These are phyloP conservation scores for Narthecium ossifragum DNA, from an alignment of 106 monocot species.

Conservation along the genomic window DNA sequence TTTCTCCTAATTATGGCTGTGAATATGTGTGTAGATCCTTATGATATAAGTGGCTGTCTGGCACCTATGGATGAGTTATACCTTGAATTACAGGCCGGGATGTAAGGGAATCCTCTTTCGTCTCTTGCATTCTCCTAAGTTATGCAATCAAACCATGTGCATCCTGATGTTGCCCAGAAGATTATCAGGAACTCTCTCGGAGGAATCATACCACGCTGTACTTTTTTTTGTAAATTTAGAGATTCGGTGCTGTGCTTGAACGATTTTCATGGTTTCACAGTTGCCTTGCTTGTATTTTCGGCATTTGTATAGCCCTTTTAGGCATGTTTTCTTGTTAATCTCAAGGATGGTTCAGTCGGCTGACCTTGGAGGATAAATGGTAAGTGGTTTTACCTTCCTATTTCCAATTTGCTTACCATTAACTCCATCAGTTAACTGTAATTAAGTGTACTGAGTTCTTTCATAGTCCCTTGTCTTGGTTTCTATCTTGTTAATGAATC, in stretches of 20 bases:
- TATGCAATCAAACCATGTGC: slow-evolving; percentile 6
- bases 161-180: slow-evolving; percentile 14
- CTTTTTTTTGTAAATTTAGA: slow-evolving; percentile 39
- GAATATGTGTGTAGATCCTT: neutral
- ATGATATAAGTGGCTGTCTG: neutral
- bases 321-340: slow-evolving; percentile 6
- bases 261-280: slow-evolving; percentile 18
- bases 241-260: slow-evolving; percentile 18
- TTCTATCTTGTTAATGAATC: neutral
- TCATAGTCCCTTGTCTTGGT: neutral
- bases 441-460: neutral
- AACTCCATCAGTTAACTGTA: neutral
- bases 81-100: neutral
- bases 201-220: slow-evolving; percentile 4
- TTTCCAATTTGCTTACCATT: neutral
- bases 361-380: slow-evolving; percentile 9
- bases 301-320: neutral
- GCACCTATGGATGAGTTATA: neutral
- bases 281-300: slow-evolving; percentile 1
- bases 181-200: slow-evolving; percentile 14
- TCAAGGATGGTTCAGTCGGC: neutral
- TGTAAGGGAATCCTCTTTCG: neutral
- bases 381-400: neutral
- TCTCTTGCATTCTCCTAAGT: slow-evolving; percentile 6
- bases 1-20: neutral